Base-by-base conservation (phyloP, 1,139 yeast genomes). In the Hansenula lynferdii region DNA sequence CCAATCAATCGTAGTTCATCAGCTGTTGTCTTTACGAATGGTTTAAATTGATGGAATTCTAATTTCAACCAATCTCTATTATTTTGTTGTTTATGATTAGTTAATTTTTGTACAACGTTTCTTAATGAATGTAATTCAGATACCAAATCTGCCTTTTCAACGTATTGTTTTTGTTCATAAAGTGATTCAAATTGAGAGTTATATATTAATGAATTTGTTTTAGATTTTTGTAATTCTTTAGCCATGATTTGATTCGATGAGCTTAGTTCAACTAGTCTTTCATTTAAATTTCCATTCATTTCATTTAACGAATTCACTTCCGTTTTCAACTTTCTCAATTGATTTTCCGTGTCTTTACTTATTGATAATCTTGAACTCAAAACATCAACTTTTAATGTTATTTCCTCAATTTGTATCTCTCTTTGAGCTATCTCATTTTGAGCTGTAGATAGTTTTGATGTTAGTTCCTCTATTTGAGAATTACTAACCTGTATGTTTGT, bases 331-430 rank as follows among this genome's bases (percentile, higher is more conserved):
- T 41, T 42, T 16, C 33, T 40, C 21, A 47, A 34, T 18, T 45
- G 30, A 2, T 14, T 5, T 19, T 49, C 50, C 2, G 45, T 34
- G 6, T 48, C 49, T 28, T 41, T 42, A 6, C 40, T 44, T 5
- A 42, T 37, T 5, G 27, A 24, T 56, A 75, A 58, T 47, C 68
- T 70, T 14, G 62, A 62, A 44, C 69, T 70, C 31, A 72, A 53
- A 7, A 69, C 56, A 12, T 61, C 58, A 10, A 72, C 59, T 41
- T 69, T 73, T 40, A 71, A 57, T 16, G 62, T 61, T 11, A 54
- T 45, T 30, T 60, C 61, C 10, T 55, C 58, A 16, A 56, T 41
- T 2, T 26, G n/a, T 20, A 27, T 35, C 16, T 41, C 43, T 20
- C 42, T 37, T 22, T 5, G 5, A 6, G 18, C 8, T 4, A 20